Evolutionary conservation across 1,284 basidiomycete species (phyloP).

Genomic region (Trichosporon asahii): DNA sequence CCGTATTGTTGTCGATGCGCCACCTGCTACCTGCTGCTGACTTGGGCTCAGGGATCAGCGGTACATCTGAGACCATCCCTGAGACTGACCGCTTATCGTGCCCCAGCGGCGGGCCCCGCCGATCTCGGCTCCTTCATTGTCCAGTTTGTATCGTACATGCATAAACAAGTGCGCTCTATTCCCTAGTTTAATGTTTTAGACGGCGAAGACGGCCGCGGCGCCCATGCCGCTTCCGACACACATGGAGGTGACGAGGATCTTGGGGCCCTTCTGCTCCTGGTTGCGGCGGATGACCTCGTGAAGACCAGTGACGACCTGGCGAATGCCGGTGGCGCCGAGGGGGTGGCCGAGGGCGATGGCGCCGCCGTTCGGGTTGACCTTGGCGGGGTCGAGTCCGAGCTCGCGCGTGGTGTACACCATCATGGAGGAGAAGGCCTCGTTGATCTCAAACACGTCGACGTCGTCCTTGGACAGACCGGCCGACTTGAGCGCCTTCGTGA

Average conservation of each 20-base stretch:
- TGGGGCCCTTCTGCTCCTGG: slow-evolving; percentile 20
- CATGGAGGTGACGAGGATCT: slow-evolving; percentile 33
- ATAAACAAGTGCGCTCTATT: background rate
- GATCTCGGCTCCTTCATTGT: too few species aligned
- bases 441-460: slow-evolving; percentile 80
- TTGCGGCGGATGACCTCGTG: slow-evolving; percentile 30
- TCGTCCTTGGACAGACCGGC: slow-evolving; percentile 66
- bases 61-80: too few species aligned
- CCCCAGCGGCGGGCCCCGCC: background rate
- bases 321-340: slow-evolving; percentile 30
- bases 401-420: slow-evolving; percentile 70
- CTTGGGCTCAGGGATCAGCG: too few species aligned
- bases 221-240: slow-evolving; percentile 24
- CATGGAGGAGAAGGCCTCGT: slow-evolving; percentile 86
- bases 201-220: background rate
- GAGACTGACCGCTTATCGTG: background rate
- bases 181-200: background rate
- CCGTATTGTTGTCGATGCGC: too few species aligned
- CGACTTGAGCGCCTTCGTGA: slow-evolving; percentile 59
- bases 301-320: slow-evolving; percentile 35
- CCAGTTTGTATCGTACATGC: slow-evolving; percentile 2
- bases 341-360: slow-evolving; percentile 28
- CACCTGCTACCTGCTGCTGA: too few species aligned
- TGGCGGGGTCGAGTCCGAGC: slow-evolving; percentile 66
- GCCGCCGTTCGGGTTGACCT: slow-evolving; percentile 83